Base-by-base conservation (phyloP, 768 basidiomycete genomes). In the Kwoniella heveanensis region DNA sequence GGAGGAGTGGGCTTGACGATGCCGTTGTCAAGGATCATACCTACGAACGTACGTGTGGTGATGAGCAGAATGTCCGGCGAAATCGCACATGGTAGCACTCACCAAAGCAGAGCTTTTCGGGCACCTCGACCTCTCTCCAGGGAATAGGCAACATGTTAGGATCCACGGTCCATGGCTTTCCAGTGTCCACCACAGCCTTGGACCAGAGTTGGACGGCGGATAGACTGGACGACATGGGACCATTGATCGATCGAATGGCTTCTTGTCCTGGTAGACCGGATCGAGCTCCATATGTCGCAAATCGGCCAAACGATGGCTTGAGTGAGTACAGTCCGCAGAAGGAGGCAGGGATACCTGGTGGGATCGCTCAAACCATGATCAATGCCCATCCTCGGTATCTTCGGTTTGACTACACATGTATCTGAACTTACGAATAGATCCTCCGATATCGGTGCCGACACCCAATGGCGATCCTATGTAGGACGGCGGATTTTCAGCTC, bases 381-480 rank as follows among this genome's bases (percentile, higher is more conserved):
- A n/a, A n/a, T n/a, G n/a, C n/a, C n/a, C n/a, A n/a, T n/a, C n/a
- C n/a, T n/a, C n/a, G n/a, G n/a, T n/a, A n/a, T n/a, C n/a, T n/a
- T 44, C 17, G 39, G 39, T 44, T 9, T 44, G 19, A 7, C 6
- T 13, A 36, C 13, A 36, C 7, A 36, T 36, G 32, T n/a, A 13
- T 13, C 7, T 13, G 12, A 19, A 57, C 55, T 22, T n/a, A 21
- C 88, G 84, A 44, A 90, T 84, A 29, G 85, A 86, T 2, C 88
- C 89, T 10, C 85, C 88, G 22, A 91, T 85, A 74, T 92, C 91
- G 25, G 90, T 88, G 47, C 90, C 91, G 12, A 91, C 85, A 27
- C 90, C 89, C 64, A 85, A 47, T 1, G 82, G 80, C 32, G 81
- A 62, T 12, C 71, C 67, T 62, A 32, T 17, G 17, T 10, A 19